phyloP scores from a whole-genome alignment of 2,329 filamentous ascomycete genomes.

The Fusarium tanahbumbuense region DNA sequence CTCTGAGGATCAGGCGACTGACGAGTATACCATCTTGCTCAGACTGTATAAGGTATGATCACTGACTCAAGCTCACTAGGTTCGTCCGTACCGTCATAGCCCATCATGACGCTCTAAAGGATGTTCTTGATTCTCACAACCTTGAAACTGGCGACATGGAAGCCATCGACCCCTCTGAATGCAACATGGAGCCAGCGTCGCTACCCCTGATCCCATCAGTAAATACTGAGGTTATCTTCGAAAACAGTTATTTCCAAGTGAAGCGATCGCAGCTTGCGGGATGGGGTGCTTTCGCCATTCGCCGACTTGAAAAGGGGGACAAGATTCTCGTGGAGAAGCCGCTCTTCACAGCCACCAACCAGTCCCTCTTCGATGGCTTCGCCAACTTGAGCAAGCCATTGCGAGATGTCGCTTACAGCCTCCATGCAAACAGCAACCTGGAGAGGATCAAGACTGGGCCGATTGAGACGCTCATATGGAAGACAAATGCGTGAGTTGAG shows the following conservation, averaged over 20 bases:
- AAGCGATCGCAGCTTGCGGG: slow-evolving; percentile 56
- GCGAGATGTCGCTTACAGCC: slow-evolving; percentile 51
- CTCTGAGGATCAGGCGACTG: slow-evolving; percentile 36
- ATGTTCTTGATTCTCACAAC: slow-evolving; percentile 13
- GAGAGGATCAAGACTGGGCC: slow-evolving; percentile 48
- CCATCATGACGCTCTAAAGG: slow-evolving; percentile 15
- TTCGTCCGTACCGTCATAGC: slow-evolving; percentile 31
- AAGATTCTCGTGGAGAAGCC: slow-evolving; percentile 60
- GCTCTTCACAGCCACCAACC: slow-evolving; percentile 51
- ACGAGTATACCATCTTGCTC: slow-evolving; percentile 32
- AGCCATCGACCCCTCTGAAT: background rate
- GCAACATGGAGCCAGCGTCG: background rate
- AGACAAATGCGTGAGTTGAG: slow-evolving; percentile 60
- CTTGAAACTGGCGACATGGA: slow-evolving; percentile 23
- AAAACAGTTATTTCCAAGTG: slow-evolving; percentile 57
- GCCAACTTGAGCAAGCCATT: slow-evolving; percentile 48
- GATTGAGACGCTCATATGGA: slow-evolving; percentile 48
- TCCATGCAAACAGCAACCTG: slow-evolving; percentile 53
- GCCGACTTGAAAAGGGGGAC: slow-evolving; percentile 53
- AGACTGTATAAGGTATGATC: background rate
- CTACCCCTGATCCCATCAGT: slow-evolving; percentile 10
- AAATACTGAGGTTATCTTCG: slow-evolving; percentile 39
- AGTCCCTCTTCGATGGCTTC: slow-evolving; percentile 52
- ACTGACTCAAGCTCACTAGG: slow-evolving; percentile 16
- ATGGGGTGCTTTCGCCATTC: slow-evolving; percentile 60